These are phyloP conservation scores for Sclerotiophoma versabilis DNA, from an alignment of 2,329 filamentous ascomycete species.

Conservation along the genomic window DNA sequence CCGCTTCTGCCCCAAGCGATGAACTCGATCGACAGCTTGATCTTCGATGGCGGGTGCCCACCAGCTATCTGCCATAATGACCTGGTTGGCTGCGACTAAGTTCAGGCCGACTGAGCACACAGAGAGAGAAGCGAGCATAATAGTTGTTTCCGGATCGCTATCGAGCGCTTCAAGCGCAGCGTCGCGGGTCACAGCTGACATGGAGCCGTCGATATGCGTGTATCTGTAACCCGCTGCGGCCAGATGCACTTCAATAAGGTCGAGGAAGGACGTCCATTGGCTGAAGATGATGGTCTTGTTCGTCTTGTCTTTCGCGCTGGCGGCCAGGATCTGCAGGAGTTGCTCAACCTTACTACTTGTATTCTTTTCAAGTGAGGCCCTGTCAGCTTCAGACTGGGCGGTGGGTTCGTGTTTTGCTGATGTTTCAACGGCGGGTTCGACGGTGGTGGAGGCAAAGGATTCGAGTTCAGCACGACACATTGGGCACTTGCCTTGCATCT, in stretches of 20 bases:
- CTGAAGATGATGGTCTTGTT: slow-evolving; percentile 78
- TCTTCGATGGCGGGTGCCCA: slow-evolving; percentile 93
- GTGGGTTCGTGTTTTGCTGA: slow-evolving; percentile 29
- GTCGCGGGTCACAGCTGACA: slow-evolving; percentile 76
- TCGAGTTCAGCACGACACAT: slow-evolving; percentile 78
- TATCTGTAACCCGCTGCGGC: slow-evolving; percentile 66
- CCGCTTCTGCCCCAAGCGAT: slow-evolving; percentile 82
- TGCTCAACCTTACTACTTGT: slow-evolving; percentile 85
- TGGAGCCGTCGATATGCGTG: slow-evolving; percentile 80
- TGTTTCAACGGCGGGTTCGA: slow-evolving; percentile 68
- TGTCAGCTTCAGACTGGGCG: slow-evolving; percentile 58
- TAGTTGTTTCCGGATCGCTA: slow-evolving; percentile 69
- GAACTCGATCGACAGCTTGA: slow-evolving; percentile 87
- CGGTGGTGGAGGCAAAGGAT: slow-evolving; percentile 58
- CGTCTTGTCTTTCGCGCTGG: slow-evolving; percentile 65
- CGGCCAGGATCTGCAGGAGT: slow-evolving; percentile 75
- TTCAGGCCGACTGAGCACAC: slow-evolving; percentile 89
- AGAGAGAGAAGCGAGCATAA: slow-evolving; percentile 81
- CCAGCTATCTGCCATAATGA: slow-evolving; percentile 85
- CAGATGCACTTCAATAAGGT: slow-evolving; percentile 74
- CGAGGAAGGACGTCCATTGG: slow-evolving; percentile 79
- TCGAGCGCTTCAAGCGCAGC: slow-evolving; percentile 72
- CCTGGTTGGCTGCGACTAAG: slow-evolving; percentile 83
- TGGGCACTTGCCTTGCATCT: slow-evolving; percentile 80
- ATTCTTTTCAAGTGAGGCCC: slow-evolving; percentile 55